A percentile compares a stretch with the other conserved stretches of the same genome.
Conservation (phyloP, 345 rosid genomes). For the Hypericum androsaemum region DNA sequence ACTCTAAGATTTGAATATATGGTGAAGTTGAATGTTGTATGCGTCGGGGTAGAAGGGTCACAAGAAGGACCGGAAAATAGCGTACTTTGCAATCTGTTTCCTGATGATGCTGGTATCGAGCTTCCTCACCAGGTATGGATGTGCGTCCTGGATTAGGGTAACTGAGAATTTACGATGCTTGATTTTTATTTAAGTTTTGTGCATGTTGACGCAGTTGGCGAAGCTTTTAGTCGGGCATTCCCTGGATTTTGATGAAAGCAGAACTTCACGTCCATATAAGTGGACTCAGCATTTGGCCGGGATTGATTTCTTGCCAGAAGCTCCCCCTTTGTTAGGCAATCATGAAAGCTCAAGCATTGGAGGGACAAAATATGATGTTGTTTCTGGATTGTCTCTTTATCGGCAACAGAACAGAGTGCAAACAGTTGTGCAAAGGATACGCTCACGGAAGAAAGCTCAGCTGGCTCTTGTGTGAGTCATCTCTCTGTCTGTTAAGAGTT, state of each 20-base stretch:
- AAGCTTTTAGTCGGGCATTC: conserved; percentile 56
- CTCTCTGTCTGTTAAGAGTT: conserved; percentile 32
- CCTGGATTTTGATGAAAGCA: conserved; percentile 45
- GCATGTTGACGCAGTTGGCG: conserved; percentile 50
- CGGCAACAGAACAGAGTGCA: conserved; percentile 65
- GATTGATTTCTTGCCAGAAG: conserved; percentile 83
- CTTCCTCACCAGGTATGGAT: conserved; percentile 77
- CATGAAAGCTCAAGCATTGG: conserved; percentile 40
- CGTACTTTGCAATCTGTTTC: conserved; percentile 66
- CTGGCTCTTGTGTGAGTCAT: conserved; percentile 73
- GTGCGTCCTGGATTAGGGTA: not conserved
- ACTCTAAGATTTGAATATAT: conserved; percentile 66
- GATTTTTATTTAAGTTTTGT: conserved; percentile 15
- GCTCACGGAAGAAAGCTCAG: conserved; percentile 55
- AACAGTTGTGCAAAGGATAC: conserved; percentile 65
- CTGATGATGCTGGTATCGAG: conserved; percentile 72
- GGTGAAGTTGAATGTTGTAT: conserved; percentile 69
- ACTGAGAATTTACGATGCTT: conserved; percentile 4
- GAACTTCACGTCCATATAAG: conserved; percentile 70
- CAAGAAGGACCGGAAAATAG: conserved; percentile 39
- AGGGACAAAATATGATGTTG: conserved; percentile 33
- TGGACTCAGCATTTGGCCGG: conserved; percentile 97
- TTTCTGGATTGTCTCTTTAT: conserved; percentile 48
- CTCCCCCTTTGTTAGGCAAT: conserved; percentile 50
- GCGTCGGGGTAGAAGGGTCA: conserved; percentile 60